Evolutionary conservation across 176 grass and related monocot species (phyloP).

Genomic region (Elymus sibiricus): DNA sequence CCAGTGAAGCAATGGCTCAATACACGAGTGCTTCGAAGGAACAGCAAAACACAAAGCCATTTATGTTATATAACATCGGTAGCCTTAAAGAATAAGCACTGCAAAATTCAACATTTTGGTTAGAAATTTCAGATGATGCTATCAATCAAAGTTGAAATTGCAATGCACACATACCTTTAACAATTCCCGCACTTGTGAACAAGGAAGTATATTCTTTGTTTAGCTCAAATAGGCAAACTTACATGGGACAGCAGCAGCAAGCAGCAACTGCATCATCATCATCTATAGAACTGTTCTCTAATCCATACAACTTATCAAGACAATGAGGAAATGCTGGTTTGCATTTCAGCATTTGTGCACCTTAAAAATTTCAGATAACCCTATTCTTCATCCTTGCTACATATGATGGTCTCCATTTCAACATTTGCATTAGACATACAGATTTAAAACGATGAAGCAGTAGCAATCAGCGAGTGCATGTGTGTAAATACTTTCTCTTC

Average conservation of each 20-base stretch:
- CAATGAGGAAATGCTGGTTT: not conserved
- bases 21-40: conserved; percentile 32
- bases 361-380: no score
- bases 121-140: not conserved
- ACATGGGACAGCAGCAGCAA: not conserved
- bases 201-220: not conserved
- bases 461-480: not conserved
- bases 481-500: conserved; percentile 35
- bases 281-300: not conserved
- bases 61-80: not conserved
- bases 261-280: not conserved
- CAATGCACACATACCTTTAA: not conserved
- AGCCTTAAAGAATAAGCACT: not conserved
- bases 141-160: not conserved
- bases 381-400: not conserved
- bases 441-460: not conserved
- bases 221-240: not conserved
- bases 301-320: not conserved
- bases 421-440: not conserved
- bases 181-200: not conserved
- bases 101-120: conserved; percentile 20
- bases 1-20: conserved; percentile 17
- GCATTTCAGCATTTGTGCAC: not conserved
- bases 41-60: not conserved
- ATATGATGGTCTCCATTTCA: not conserved